phyloP scores from a whole-genome alignment of 148 eudicot genomes.

The Chenopodium formosanum region DNA sequence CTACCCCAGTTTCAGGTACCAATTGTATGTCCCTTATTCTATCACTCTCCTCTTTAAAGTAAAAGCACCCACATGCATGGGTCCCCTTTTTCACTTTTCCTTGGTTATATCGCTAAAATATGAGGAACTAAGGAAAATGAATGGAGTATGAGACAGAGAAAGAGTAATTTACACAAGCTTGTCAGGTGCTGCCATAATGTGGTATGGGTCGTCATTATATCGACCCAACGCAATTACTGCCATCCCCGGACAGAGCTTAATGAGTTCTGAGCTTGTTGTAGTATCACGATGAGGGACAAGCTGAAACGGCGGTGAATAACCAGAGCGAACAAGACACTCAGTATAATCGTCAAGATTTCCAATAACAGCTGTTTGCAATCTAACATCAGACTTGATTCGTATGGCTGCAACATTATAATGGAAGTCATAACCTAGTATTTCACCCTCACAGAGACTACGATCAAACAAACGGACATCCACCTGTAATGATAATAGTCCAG shows the following conservation, averaged over 20 bases:
- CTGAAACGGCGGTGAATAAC: not conserved
- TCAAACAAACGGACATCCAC: conserved; percentile 11
- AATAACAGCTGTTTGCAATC: conserved; percentile 6
- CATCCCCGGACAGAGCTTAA: conserved; percentile 6
- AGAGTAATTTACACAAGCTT: not conserved
- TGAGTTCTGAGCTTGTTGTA: not conserved
- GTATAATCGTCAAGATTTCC: conserved; percentile 15
- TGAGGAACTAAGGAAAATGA: too few relatives aligned
- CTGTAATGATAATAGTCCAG: not conserved
- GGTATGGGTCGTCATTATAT: conserved; percentile 15
- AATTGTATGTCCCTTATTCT: too few relatives aligned
- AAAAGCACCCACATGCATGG: too few relatives aligned
- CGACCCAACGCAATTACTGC: conserved; percentile 18
- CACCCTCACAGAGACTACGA: conserved; percentile 10
- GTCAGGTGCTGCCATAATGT: conserved; percentile 25
- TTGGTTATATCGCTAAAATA: too few relatives aligned
- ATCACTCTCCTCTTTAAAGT: too few relatives aligned
- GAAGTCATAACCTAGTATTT: conserved; percentile 18
- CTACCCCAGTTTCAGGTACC: too few relatives aligned
- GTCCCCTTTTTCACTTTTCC: too few relatives aligned
- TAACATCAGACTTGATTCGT: conserved; percentile 5
- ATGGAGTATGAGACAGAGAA: not conserved
- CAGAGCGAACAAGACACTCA: not conserved
- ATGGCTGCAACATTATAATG: conserved; percentile 20
- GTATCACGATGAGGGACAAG: conserved; percentile 15